Base-by-base conservation (phyloP, 2,329 filamentous ascomycete genomes). In the Fusarium nygamai region DNA sequence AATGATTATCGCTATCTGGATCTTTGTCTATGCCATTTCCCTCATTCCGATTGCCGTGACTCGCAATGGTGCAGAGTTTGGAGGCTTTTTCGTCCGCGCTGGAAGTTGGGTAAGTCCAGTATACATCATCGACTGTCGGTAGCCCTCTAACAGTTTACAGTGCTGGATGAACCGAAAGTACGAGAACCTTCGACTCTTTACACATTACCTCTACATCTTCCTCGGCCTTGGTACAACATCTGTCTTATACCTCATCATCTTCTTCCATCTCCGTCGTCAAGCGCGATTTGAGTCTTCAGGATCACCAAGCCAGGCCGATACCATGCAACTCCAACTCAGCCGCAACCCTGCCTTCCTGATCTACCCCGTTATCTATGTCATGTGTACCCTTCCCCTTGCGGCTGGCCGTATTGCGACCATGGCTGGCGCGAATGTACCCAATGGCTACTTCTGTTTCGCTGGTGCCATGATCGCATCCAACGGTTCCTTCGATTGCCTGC, bases 331-430 rank as follows among this genome's bases (percentile, higher is more conserved):
- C 1, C 73, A 73, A 8, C 72, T 78, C 20, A 76, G 67, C 29
- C 83, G 82, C 67, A 86, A 88, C 68, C 86, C 86, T 10, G 85
- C 89, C 14, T 90, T 93, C 71, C 89, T 92, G 36, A 85, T 92
- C 13, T 94, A 94, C 69, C 92, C 92, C 0, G 78, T 92, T 73
- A 91, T 93, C 71, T 93, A 93, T 79, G 86, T 92, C 12, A 75
- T 92, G n/a, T 92, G 92, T 78, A 93, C 92, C 0, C 85, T 91
- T 0, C 92, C 92, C 0, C 84, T 94, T 2, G 91, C 91, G 9
- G 85, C 89, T 0, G 90, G 91, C 20, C 88, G 92, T 67, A 90
- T 93, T 77, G 87, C 88, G 22, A 87, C 86, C 27, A 92, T 93
- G 88, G 86, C 88, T 0, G 88, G 88, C 2, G 81, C 83, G 16